Evolutionary conservation across 2,329 filamentous ascomycete species (phyloP).

Genomic region (Alternaria sp.): DNA sequence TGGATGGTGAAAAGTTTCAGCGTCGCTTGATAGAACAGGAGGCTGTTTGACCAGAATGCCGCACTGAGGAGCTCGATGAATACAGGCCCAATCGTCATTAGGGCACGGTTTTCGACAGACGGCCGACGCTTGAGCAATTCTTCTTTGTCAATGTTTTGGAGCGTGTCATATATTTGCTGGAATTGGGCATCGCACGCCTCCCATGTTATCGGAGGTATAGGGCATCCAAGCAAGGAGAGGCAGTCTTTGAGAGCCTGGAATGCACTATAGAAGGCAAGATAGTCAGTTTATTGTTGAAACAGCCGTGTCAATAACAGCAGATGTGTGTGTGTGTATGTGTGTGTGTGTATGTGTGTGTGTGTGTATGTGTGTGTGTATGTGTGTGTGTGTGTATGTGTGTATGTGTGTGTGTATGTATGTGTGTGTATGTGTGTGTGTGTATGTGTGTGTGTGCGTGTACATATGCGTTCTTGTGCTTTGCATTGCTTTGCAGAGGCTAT

Average conservation of each 20-base stretch:
- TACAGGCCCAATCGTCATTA: slow-evolving; percentile 73
- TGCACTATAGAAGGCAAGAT: slow-evolving; percentile 56
- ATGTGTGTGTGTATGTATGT: no score
- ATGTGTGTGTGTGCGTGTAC: no score
- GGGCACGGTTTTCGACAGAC: slow-evolving; percentile 59
- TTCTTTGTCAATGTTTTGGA: slow-evolving; percentile 62
- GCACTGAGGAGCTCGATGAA: slow-evolving; percentile 74
- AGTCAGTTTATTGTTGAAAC: background rate
- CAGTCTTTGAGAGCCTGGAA: slow-evolving; percentile 74
- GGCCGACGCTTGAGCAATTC: slow-evolving; percentile 44
- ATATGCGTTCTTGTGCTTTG: no score
- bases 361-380: no score
- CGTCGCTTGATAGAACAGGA: slow-evolving; percentile 76
- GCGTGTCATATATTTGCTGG: slow-evolving; percentile 54
- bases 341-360: no score
- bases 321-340: no score
- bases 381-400: no score
- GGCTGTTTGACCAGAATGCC: slow-evolving; percentile 75
- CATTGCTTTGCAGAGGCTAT: no score
- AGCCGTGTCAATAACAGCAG: background rate
- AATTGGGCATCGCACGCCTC: slow-evolving; percentile 82
- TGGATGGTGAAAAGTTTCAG: slow-evolving; percentile 73
- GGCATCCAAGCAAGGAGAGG: slow-evolving; percentile 70
- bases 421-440: no score
- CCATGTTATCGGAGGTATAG: slow-evolving; percentile 71